Base-by-base conservation (phyloP, 2,329 filamentous ascomycete genomes). In the Phyllosticta citrichinensis region DNA sequence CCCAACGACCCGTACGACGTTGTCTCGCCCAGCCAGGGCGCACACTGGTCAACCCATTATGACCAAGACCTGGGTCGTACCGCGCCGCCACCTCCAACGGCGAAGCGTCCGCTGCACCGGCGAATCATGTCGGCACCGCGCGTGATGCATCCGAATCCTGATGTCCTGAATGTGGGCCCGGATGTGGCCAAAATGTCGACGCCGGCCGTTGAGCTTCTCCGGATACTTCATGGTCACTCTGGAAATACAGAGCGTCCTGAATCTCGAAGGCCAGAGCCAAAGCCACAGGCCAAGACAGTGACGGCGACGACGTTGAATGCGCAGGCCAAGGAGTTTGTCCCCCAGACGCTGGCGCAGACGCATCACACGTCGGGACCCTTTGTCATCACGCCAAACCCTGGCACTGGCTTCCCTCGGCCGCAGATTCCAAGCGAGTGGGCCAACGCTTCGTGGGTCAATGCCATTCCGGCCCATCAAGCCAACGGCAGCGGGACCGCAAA, bases 241-340 rank as follows among this genome's bases (percentile, higher is more conserved):
- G 6, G n/a, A 4, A 8, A n/a, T 8, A n/a, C 19, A n/a, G 40
- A n/a, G n/a, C 12, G 5, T 14, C 6, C 40, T n/a, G 27, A 6
- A 30, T 10, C 27, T 6, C 27, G 27, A 30, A 30, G 27, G 6
- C 27, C 2, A 47, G 3, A n/a, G 40, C 40, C 3, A n/a, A 12
- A 47, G 40, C 14, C 40, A n/a, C 40, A 47, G 40, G 40, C 17
- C 17, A 52, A 51, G 19, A n/a, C 20, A 10, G 51, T 50, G 5
- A 40, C 40, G 5, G 40, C 58, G 25, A 56, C 30, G 14, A 51
- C 50, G 35, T 35, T 62, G 10, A 62, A 62, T 22, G 60, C 60
- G 6, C 40, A 55, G 14, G 60, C 60, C 22, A 51, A 54, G 14
- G 60, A 62, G 33, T 62, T 62, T 55, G 55, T 62, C 9, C 60